Evolutionary conservation across 495 filamentous ascomycete species (phyloP), one percentile per base, ranked within the genome.

Genomic region (Penicillium subrubescens): DNA sequence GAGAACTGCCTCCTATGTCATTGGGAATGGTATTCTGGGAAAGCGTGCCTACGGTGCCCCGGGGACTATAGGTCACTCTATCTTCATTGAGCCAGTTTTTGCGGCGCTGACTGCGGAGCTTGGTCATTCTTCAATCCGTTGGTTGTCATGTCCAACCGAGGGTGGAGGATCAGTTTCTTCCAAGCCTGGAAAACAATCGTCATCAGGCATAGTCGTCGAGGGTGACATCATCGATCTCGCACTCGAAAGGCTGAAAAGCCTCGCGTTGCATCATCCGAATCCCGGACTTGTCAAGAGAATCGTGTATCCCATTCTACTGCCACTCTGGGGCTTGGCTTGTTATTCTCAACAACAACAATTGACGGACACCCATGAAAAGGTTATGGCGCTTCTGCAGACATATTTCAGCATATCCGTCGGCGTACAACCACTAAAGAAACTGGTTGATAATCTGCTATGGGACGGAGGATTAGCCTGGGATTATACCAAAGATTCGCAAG

Each of bases 281-380:
- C 89, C 90, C 4, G 87, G 87, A 1, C 77, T 95, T n/a, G 84
- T 87, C 19, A 92, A 88, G 70, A 82, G 91, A 61, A 73, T 93
- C 5, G 73, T 94, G 7, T 76, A 80, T 35, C 90, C 86, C 1
- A 74, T 92, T 43, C 71, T 90, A 25, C 78, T 90, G n/a, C 84
- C 87, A 0, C 76, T 93, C 1, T 94, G 90, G 91, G 84, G 87
- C 3, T 70, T 94, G 35, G 75, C 84, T 21, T 85, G 82, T 15
- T 91, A 85, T 76, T 71, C 83, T 2, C 64, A 74, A 44, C 75
- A 83, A 41, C 61, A 77, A 27, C 39, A 76, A 57, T 60, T 68
- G 0, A 62, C 48, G 8, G 34, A 27, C 0, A 66, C 77, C n/a
- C 73, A 82, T 57, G 73, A 77, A 11, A 71, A 71, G 12, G 54